A percentile compares a stretch with the other conserved stretches of the same genome.
Evolutionary conservation across 768 basidiomycete species (phyloP).

Genomic region (Leccinum broughii): DNA sequence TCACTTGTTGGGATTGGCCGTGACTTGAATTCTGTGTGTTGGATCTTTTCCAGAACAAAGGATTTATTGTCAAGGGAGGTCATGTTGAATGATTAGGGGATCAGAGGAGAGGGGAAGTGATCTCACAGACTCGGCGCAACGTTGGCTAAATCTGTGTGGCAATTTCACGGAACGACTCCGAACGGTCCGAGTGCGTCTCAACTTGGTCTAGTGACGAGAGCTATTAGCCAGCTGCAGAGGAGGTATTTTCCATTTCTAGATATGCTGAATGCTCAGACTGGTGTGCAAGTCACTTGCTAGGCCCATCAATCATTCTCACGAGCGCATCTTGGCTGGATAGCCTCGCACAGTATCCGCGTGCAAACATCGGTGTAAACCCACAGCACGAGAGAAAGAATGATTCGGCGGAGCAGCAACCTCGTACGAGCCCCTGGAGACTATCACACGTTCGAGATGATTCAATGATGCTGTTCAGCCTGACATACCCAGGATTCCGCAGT

Average conservation of each 20-base stretch:
- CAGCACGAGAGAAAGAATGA: neutral
- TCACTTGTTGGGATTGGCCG: constrained; percentile 73
- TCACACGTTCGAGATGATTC: neutral
- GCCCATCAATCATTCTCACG: neutral
- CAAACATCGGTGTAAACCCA: neutral
- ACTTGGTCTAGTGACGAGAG: neutral
- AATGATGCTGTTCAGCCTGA: neutral
- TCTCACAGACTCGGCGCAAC: neutral
- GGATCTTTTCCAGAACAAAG: constrained; percentile 70
- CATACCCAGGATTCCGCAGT: neutral
- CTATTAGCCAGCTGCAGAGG: neutral
- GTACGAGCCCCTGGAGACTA: neutral
- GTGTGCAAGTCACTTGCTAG: neutral
- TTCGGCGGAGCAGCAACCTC: neutral
- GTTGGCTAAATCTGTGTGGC: constrained; percentile 1
- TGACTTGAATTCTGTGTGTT: constrained; percentile 70
- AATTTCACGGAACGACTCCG: neutral
- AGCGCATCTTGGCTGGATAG: neutral
- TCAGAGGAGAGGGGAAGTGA: neutral
- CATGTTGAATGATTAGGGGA: constrained; percentile 40
- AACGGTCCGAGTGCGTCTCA: constrained; percentile 6
- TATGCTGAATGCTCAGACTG: neutral
- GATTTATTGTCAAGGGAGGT: constrained; percentile 63
- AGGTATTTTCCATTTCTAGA: neutral
- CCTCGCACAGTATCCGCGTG: neutral